These are phyloP conservation scores for Tylopilus balloui DNA, from an alignment of 768 basidiomycete species.

Conservation along the genomic window DNA sequence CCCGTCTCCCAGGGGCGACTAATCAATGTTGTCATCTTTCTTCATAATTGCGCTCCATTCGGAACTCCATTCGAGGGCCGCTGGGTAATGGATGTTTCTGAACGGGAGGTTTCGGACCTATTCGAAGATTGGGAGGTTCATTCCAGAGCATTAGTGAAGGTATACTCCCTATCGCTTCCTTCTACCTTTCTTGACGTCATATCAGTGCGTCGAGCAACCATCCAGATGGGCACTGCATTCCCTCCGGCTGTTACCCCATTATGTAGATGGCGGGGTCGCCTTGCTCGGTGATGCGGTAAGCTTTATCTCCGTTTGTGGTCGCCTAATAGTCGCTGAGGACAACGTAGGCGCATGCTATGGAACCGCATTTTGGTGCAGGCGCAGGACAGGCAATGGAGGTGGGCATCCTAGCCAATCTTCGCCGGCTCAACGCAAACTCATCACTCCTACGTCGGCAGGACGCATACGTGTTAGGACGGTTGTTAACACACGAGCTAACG, in stretches of 20 bases:
- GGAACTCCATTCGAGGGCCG: constrained; percentile 31
- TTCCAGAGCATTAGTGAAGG: constrained; percentile 8
- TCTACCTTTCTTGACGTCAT: not conserved
- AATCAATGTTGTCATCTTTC: constrained; percentile 35
- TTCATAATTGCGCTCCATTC: constrained; percentile 25
- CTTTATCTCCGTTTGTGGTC: not conserved
- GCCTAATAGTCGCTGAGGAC: not conserved
- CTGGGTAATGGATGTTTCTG: constrained; percentile 27
- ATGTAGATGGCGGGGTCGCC: constrained; percentile 36
- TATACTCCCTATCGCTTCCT: not conserved
- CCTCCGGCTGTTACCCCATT: constrained; percentile 38
- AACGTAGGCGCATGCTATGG: constrained; percentile 42
- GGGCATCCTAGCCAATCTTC: not conserved
- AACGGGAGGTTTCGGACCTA: constrained; percentile 28
- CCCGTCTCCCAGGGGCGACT: constrained; percentile 36
- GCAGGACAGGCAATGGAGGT: constrained; percentile 51
- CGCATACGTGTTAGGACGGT: constrained; percentile 28
- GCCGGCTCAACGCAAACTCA: not conserved
- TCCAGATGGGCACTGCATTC: constrained; percentile 43
- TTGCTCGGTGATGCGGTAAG: constrained; percentile 48
- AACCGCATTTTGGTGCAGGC: constrained; percentile 44
- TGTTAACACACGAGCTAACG: constrained; percentile 24
- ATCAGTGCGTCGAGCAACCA: constrained; percentile 34
- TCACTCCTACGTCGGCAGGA: constrained; percentile 15
- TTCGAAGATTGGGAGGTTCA: constrained; percentile 27